Conservation (phyloP, 148 eudicot species). For the Talinum fruticosum region DNA sequence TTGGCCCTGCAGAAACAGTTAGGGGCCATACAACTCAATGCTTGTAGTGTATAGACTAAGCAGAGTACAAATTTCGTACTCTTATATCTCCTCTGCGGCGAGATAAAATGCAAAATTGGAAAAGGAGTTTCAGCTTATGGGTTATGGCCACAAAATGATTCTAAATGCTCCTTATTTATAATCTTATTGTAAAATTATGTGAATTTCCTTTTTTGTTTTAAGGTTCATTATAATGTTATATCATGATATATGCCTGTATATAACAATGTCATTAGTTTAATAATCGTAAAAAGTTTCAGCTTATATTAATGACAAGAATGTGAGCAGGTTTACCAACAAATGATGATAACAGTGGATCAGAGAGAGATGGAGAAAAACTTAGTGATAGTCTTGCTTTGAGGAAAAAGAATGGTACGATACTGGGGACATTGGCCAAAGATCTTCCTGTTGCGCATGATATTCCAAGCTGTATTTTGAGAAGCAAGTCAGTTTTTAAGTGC, state of each 20-base stretch:
- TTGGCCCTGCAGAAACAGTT: background rate
- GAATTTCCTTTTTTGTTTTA: background rate
- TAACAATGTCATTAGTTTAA: background rate
- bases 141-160: background rate
- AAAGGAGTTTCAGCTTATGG: background rate
- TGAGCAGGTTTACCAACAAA: slow-evolving; percentile 36
- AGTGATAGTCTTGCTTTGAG: slow-evolving; percentile 12
- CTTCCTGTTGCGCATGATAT: slow-evolving; percentile 32
- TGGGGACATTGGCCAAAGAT: slow-evolving; percentile 25
- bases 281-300: background rate
- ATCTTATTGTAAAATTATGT: background rate
- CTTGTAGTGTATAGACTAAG: background rate
- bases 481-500: slow-evolving; percentile 87
- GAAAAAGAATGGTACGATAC: slow-evolving; percentile 24
- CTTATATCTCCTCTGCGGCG: background rate
- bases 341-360: slow-evolving; percentile 49
- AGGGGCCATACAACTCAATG: background rate
- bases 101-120: background rate
- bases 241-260: background rate
- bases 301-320: background rate
- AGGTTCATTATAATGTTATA: background rate
- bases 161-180: background rate
- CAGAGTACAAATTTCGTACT: background rate
- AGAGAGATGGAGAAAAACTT: slow-evolving; percentile 24
- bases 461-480: slow-evolving; percentile 50